phyloP scores from a whole-genome alignment of 192 early-diverging fungal species.

The Linnemannia exigua region DNA sequence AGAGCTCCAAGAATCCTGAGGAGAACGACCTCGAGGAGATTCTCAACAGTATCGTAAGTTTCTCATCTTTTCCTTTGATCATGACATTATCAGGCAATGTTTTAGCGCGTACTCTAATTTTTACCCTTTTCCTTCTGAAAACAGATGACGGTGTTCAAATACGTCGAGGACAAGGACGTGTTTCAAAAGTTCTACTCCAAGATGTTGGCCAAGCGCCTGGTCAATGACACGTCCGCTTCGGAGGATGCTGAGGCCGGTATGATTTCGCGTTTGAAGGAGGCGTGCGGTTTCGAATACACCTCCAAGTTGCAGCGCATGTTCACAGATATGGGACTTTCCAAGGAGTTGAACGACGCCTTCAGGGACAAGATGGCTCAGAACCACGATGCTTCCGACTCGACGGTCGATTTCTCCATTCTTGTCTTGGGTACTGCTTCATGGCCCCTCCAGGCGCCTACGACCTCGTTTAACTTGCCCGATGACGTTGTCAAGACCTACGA shows the following conservation, averaged over 20 bases:
- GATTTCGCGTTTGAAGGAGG: conserved; percentile 94
- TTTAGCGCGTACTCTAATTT: neutral
- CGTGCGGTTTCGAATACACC: conserved; percentile 96
- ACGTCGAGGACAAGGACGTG: conserved; percentile 97
- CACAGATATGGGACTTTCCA: conserved; percentile 91
- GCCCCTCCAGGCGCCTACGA: conserved; percentile 87
- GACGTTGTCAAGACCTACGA: conserved; percentile 90
- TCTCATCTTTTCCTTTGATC: neutral
- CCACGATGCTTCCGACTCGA: conserved; percentile 37
- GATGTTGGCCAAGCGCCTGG: conserved; percentile 93
- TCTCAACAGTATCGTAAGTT: conserved; percentile 80
- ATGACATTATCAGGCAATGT: neutral
- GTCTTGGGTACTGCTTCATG: conserved; percentile 91
- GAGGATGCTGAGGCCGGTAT: conserved; percentile 95
- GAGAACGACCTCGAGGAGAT: conserved; percentile 79
- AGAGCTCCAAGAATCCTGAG: conserved; percentile 84
- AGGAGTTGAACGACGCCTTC: conserved; percentile 91
- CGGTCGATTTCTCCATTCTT: conserved; percentile 86
- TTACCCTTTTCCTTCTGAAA: neutral
- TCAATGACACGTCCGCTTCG: conserved; percentile 89
- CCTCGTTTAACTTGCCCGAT: conserved; percentile 88
- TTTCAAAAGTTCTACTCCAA: conserved; percentile 98
- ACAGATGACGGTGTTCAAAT: conserved; percentile 96
- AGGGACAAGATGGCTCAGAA: conserved; percentile 68
- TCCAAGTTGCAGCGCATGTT: conserved; percentile 97